Percentiles rank a stretch among this genome's conserved stretches.
Conservation (phyloP, 1,139 yeast genomes). For the Taphrina populina region DNA sequence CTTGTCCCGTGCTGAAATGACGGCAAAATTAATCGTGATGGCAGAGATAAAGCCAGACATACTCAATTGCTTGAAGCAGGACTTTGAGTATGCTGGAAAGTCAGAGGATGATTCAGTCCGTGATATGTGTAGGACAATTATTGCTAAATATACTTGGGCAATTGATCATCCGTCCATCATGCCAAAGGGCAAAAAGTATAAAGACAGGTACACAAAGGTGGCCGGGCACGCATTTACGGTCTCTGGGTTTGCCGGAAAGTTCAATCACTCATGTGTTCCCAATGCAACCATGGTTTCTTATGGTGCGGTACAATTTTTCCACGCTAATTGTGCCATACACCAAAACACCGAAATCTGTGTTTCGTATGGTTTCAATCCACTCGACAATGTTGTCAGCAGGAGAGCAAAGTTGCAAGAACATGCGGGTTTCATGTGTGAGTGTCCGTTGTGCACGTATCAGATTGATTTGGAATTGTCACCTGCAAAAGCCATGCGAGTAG, state of each 20-base stretch:
- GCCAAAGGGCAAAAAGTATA: background rate
- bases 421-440: conserved; percentile 7
- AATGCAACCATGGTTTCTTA: conserved; percentile 26
- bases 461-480: no score
- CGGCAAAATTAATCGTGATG: conserved; percentile 4
- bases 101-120: background rate
- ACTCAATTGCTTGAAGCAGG: background rate
- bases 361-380: conserved; percentile 21
- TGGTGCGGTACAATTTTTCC: conserved; percentile 19
- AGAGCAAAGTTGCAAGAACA: conserved; percentile 1
- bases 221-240: conserved; percentile 23
- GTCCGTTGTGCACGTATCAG: conserved; percentile 10
- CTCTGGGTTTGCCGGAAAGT: conserved; percentile 11
- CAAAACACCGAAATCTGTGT: conserved; percentile 11
- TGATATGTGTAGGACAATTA: background rate
- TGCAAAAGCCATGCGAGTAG: no score
- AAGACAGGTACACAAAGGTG: conserved; percentile 11
- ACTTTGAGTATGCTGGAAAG: conserved; percentile 2
- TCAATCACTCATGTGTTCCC: conserved; percentile 27
- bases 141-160: conserved; percentile 20
- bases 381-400: background rate
- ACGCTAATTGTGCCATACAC: background rate
- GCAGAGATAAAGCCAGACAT: background rate
- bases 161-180: conserved; percentile 14
- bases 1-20: conserved; percentile 18